These are phyloP conservation scores for Xenoacremonium recifei DNA, from an alignment of 2,329 filamentous ascomycete species.

Conservation along the genomic window DNA sequence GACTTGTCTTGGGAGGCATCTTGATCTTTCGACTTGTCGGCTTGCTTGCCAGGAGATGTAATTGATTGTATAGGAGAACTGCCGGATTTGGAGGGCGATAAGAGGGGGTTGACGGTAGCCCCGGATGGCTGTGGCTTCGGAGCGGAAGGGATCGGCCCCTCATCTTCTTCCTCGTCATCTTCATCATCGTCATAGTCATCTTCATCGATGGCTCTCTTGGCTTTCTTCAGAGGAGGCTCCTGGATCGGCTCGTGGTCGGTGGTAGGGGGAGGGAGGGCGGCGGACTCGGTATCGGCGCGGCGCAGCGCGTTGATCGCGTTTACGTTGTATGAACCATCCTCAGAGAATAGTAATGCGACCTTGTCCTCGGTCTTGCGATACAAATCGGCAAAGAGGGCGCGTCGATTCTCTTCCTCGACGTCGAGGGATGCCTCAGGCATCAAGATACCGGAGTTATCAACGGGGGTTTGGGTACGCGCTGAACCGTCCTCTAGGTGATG, in stretches of 20 bases:
- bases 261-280: constrained; percentile 49
- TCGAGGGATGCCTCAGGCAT: constrained; percentile 62
- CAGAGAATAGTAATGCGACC: constrained; percentile 71
- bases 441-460: constrained; percentile 48
- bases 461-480: constrained; percentile 49
- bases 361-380: constrained; percentile 76
- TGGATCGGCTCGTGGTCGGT: constrained; percentile 58
- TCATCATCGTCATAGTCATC: constrained; percentile 87
- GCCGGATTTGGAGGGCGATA: constrained; percentile 69
- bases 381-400: constrained; percentile 72
- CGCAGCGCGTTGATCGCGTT: constrained; percentile 54
- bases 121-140: constrained; percentile 51
- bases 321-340: constrained; percentile 53
- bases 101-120: constrained; percentile 55
- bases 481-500: constrained; percentile 61
- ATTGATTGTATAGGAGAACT: constrained; percentile 64
- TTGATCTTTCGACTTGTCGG: constrained; percentile 52
- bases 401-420: constrained; percentile 67
- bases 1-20: constrained; percentile 59
- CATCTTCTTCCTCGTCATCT: constrained; percentile 64
- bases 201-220: constrained; percentile 76
- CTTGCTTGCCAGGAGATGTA: constrained; percentile 58
- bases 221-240: constrained; percentile 69
- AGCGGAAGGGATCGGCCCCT: constrained; percentile 51
- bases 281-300: constrained; percentile 37